Evolutionary conservation across 805 yeast species (phyloP).

Genomic region (Metschnikowia borealis): DNA sequence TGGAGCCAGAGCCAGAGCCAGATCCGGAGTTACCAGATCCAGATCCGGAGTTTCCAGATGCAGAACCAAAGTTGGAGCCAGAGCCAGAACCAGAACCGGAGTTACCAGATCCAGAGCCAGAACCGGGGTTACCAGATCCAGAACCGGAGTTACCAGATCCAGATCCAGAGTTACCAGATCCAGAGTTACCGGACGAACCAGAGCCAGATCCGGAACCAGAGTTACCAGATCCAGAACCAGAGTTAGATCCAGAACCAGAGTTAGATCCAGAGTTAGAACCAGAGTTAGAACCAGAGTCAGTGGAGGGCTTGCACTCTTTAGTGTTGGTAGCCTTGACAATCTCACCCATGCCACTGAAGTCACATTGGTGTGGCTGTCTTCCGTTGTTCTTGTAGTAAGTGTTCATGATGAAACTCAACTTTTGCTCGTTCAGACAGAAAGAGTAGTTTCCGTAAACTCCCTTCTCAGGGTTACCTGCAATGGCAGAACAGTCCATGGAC

Average conservation of each 20-base stretch:
- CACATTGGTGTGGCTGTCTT: not conserved
- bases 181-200: not conserved
- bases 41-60: not conserved
- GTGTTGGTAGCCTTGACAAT: not conserved
- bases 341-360: not conserved
- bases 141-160: not conserved
- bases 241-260: not conserved
- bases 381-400: not conserved
- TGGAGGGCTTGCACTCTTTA: no score
- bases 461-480: slow-evolving; percentile 33
- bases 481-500: slow-evolving; percentile 34
- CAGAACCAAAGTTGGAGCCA: not conserved
- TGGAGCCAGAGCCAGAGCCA: no score
- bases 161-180: not conserved
- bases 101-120: not conserved
- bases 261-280: not conserved
- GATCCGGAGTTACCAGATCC: not conserved
- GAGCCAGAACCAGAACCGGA: not conserved
- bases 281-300: not conserved
- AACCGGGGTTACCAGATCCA: no score
- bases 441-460: slow-evolving; percentile 29
- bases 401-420: not conserved
- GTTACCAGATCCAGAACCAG: not conserved
- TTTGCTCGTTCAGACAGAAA: not conserved
- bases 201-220: not conserved